Evolutionary conservation across 2,329 filamentous ascomycete genomes (phyloP).

Genomic region (Alternaria postmessia): DNA sequence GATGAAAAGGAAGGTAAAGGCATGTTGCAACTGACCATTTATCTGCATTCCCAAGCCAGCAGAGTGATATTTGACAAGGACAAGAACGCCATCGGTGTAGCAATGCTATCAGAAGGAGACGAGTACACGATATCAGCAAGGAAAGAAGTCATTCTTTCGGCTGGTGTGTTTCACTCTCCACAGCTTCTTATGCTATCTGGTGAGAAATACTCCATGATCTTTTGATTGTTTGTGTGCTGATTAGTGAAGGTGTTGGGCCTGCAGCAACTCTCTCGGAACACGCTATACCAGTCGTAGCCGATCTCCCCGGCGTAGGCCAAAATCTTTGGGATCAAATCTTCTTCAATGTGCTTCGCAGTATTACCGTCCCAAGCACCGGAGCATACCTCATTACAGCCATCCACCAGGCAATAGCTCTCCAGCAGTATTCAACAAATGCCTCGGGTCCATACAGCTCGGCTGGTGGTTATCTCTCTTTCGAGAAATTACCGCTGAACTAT

Average conservation of each 20-base stretch:
- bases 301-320: conserved; percentile 36
- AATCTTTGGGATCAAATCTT: conserved; percentile 25
- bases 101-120: too few species aligned
- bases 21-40: too few species aligned
- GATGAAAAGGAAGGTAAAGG: too few species aligned
- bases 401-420: neutral
- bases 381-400: too few species aligned
- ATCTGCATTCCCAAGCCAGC: too few species aligned
- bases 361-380: too few species aligned
- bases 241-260: too few species aligned
- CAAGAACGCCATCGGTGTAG: too few species aligned
- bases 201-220: too few species aligned
- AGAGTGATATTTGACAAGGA: too few species aligned
- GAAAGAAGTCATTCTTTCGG: neutral
- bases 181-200: conserved; percentile 51
- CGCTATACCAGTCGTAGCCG: conserved; percentile 29
- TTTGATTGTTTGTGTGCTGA: too few species aligned
- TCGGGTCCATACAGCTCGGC: neutral
- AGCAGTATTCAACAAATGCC: neutral
- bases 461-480: neutral
- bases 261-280: conserved; percentile 17
- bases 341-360: neutral
- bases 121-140: too few species aligned
- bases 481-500: neutral
- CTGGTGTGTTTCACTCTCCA: conserved; percentile 24